Conservation (phyloP, 257 asterid genomes). For the Solanum piurae region DNA sequence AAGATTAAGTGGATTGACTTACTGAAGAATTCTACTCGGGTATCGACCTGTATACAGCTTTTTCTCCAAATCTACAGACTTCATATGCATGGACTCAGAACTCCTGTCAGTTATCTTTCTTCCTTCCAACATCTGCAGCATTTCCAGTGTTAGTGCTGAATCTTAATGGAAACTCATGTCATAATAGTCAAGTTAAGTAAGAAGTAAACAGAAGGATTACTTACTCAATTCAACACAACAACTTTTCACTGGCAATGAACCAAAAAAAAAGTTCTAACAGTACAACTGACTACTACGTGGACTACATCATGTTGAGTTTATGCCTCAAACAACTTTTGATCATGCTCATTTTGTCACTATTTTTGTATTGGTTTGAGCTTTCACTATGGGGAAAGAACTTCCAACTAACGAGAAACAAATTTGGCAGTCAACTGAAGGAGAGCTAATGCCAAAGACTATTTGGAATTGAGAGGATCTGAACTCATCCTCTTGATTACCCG, state of each 20-base stretch:
- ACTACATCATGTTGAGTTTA: not conserved
- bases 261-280: not conserved
- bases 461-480: not conserved
- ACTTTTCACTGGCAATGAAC: not conserved
- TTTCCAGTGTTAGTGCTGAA: not conserved
- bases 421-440: not conserved
- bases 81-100: slow-evolving; percentile 19
- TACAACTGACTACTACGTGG: not conserved
- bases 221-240: not conserved
- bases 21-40: slow-evolving; percentile 44
- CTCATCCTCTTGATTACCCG: not conserved
- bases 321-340: not conserved
- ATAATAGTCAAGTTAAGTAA: not conserved
- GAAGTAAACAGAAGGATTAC: not conserved
- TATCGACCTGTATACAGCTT: slow-evolving; percentile 28
- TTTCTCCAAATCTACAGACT: slow-evolving; percentile 41
- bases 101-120: slow-evolving; percentile 10
- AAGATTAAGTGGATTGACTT: slow-evolving; percentile 5
- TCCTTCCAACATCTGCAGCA: slow-evolving; percentile 39
- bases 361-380: not conserved
- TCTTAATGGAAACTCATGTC: not conserved
- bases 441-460: not conserved
- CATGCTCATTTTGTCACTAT: not conserved
- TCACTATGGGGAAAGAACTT: not conserved
- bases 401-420: not conserved